Conservation (phyloP, 768 basidiomycete genomes). For the Mycena epipterygia region DNA sequence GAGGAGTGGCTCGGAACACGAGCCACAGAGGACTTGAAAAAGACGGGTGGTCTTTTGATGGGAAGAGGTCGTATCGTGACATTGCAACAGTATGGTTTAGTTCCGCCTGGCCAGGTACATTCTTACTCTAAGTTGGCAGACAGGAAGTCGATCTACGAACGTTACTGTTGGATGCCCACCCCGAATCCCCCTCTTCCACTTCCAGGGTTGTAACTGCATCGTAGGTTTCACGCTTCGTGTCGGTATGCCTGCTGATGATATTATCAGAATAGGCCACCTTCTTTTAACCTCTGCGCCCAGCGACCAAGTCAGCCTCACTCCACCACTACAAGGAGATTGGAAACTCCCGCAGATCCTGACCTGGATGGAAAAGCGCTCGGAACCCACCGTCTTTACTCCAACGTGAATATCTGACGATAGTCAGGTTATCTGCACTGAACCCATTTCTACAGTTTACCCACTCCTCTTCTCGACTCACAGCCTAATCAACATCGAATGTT, state of each 20-base stretch:
- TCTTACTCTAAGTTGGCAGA: slow-evolving; percentile 12
- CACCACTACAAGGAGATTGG: slow-evolving; percentile 32
- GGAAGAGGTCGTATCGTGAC: slow-evolving; percentile 51
- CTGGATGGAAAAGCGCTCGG: slow-evolving; percentile 36
- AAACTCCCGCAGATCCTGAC: slow-evolving; percentile 19
- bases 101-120: background rate
- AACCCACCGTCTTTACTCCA: slow-evolving; percentile 31
- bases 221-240: slow-evolving; percentile 45
- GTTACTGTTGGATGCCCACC: slow-evolving; percentile 8
- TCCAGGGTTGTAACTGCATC: slow-evolving; percentile 52
- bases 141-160: slow-evolving; percentile 27
- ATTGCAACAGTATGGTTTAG: slow-evolving; percentile 50
- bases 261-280: slow-evolving; percentile 70
- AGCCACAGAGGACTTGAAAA: slow-evolving; percentile 49
- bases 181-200: slow-evolving; percentile 6
- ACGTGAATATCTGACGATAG: slow-evolving; percentile 21
- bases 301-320: slow-evolving; percentile 21
- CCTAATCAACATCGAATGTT: slow-evolving; percentile 50
- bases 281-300: slow-evolving; percentile 47
- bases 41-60: slow-evolving; percentile 54
- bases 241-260: slow-evolving; percentile 21
- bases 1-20: slow-evolving; percentile 67
- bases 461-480: slow-evolving; percentile 46
- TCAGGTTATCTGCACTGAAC: background rate
- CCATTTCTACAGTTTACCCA: slow-evolving; percentile 53